Conservation (phyloP, 768 basidiomycete species). For the Amanita brunnescens region DNA sequence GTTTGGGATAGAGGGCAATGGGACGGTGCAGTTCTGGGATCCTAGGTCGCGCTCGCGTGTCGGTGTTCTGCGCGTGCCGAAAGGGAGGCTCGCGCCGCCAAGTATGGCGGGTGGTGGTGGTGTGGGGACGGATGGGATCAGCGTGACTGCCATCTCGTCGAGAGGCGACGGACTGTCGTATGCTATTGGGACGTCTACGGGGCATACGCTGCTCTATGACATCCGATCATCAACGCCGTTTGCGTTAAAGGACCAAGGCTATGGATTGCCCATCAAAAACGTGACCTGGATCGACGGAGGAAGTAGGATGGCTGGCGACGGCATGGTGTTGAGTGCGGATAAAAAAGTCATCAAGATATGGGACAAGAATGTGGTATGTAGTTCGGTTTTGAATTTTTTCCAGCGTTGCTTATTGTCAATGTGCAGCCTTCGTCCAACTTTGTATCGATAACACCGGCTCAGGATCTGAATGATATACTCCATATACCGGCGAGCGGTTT, state of each 20-base stretch:
- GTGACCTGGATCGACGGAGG: conserved; percentile 89
- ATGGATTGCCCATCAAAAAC: conserved; percentile 81
- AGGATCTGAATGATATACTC: conserved; percentile 85
- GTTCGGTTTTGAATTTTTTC: not conserved
- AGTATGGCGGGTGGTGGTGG: conserved; percentile 17
- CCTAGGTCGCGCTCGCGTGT: conserved; percentile 73
- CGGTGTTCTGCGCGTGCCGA: conserved; percentile 58
- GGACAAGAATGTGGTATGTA: conserved; percentile 73
- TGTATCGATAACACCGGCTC: conserved; percentile 84
- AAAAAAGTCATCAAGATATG: conserved; percentile 97
- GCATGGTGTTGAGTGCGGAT: conserved; percentile 87
- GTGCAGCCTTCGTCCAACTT: conserved; percentile 77
- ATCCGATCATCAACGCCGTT: conserved; percentile 78
- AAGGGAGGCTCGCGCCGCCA: conserved; percentile 37
- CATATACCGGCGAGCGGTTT: conserved; percentile 86
- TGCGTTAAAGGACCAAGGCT: conserved; percentile 93
- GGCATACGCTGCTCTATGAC: conserved; percentile 92
- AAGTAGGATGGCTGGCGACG: conserved; percentile 74
- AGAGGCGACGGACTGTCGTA: conserved; percentile 86
- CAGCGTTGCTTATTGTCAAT: conserved; percentile 8
- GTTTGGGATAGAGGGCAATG: conserved; percentile 82
- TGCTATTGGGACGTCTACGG: conserved; percentile 91
- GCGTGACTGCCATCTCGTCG: conserved; percentile 80
- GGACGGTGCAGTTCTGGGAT: conserved; percentile 95
- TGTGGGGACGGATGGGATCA: conserved; percentile 26